A percentile compares a stretch with the other conserved stretches of the same genome.
phyloP scores from a whole-genome alignment of 306 rosid species.

The Citrullus mucosospermus region DNA sequence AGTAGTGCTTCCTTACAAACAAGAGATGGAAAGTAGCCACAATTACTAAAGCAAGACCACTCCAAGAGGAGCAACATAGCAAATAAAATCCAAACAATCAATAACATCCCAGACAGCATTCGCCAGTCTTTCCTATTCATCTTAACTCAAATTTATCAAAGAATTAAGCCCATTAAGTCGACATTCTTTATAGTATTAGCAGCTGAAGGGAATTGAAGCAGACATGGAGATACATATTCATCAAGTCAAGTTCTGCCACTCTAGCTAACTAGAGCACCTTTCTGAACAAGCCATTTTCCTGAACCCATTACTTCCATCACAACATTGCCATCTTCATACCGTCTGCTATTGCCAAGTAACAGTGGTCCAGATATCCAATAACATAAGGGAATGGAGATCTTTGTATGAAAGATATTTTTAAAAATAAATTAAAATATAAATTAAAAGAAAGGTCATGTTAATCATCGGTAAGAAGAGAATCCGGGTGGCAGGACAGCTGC shows the following conservation, averaged over 20 bases:
- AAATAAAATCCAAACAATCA: background rate
- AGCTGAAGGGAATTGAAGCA: background rate
- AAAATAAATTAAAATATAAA: background rate
- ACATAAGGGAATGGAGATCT: background rate
- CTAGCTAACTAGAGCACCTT: background rate
- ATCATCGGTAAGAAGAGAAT: background rate
- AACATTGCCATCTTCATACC: background rate
- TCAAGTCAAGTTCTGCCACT: background rate
- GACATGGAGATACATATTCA: background rate
- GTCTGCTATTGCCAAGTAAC: background rate
- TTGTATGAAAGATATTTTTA: background rate
- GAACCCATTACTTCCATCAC: background rate
- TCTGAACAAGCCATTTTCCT: background rate
- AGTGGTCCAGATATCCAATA: background rate
- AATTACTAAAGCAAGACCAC: background rate
- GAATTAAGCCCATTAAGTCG: background rate
- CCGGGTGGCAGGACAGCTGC: background rate
- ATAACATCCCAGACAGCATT: background rate
- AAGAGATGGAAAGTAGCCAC: background rate
- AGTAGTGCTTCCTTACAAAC: background rate
- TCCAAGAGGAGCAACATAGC: background rate
- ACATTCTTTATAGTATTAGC: background rate
- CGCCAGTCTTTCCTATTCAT: background rate
- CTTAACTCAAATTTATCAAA: background rate
- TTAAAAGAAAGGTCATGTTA: background rate